Base-by-base conservation (phyloP, 495 filamentous ascomycete species). In the Penicillium maclennaniae region DNA sequence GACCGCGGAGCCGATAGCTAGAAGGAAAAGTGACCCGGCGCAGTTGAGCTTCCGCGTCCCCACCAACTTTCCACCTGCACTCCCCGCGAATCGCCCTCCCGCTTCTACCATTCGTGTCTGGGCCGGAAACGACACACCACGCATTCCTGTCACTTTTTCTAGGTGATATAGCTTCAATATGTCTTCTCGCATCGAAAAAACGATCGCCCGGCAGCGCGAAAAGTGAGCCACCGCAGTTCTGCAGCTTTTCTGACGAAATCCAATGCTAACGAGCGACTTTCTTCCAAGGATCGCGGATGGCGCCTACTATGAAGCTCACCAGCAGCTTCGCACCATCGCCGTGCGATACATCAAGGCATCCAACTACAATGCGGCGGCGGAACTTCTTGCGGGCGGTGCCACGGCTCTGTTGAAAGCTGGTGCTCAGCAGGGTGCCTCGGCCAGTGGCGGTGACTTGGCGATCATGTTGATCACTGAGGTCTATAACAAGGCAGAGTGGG, bases 291-390 rank as follows among this genome's bases (percentile, higher is more conserved):
- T 96, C 69, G 79, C 84, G 55, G 91, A 93, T 71, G 95, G 93
- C 54, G 83, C 89, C 61, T 96, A 83, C 77, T 98, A 98, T 74
- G 93, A 98, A 80, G 93, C 93, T 47, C 91, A 95, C 69, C 93
- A 98, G 69, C 95, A 98, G 75, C 86, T 96, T 51, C 88, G 93
- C 34, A 89, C 95, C 27, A 90, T 97, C 58, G 89, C 91, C 31
- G 87, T 88, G 43, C 90, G 93, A 26, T 96, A 99, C 69, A 81
- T 89, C 60, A 97, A 97, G 70, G 76, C 84, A 23, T 72, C 78
- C 38, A 91, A 93, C 80, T 96, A 85, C 75, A 69, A 79, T 65
- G 84, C 89, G 4, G 95, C 93, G 16, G 83, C 91, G 65, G 88
- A 95, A 53, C 85, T 97, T 57, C 76, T 99, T 49, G 86, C 83